Evolutionary conservation across 2,329 filamentous ascomycete genomes (phyloP), one percentile per base, ranked within the genome.

Genomic region (Teratosphaeria epicoccoides): DNA sequence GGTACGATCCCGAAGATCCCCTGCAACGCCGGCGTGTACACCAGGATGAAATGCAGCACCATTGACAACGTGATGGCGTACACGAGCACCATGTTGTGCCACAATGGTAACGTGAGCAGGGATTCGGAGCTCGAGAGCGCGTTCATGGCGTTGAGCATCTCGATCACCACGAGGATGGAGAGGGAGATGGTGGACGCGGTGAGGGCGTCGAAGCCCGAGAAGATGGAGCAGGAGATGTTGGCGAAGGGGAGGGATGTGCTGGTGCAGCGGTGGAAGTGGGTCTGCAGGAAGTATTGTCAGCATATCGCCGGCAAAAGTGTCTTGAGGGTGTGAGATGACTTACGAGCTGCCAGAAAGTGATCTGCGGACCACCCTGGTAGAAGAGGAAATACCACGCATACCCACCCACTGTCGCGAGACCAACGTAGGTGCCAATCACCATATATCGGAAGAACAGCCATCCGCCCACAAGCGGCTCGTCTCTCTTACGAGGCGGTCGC

Each of bases 331-430:
- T 11, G n/a, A 29, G 22, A 25, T 26, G 22, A 69, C 75, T 70
- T 70, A 79, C 76, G 59, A 98, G 76, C 68, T 98, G 88, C 69
- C 80, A 85, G 74, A 97, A 95, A 57, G 77, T 83, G 71, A 98
- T 95, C 69, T 95, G 87, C 23, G 93, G 93, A 0, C 93, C 93
- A 59, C 84, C 82, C 7, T 83, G 73, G 74, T 97, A 91, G 76
- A 86, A 95, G 85, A 98, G 90, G 77, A 97, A 98, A 88, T 89
- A 98, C 93, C 93, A 98, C n/a, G 88, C 91, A 67, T 98, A 98
- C 45, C 94, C 93, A 65, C 85, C 89, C 20, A 98, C 94, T 3
- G 93, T 98, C 50, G 93, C 93, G 40, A 88, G 77, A 66, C 93
- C 93, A 53, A 98, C 93, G 59, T 98, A 98, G 7, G 83, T 88